Conservation (phyloP, 2,329 filamentous ascomycete genomes). For the Arthrinium phaeospermum region DNA sequence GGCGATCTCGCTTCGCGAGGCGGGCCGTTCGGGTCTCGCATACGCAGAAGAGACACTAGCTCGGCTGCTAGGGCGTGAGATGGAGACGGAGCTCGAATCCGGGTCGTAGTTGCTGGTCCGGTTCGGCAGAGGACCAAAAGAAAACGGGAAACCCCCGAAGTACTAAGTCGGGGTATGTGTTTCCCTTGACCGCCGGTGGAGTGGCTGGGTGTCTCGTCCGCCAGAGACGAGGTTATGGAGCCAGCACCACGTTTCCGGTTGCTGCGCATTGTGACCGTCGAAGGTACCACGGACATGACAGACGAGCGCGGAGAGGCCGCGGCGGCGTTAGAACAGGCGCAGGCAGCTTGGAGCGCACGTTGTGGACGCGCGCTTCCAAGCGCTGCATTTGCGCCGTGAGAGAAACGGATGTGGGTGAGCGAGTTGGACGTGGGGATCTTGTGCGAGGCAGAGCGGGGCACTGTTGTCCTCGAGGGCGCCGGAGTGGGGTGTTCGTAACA, state of each 20-base stretch:
- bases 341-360: slow-evolving; percentile 88
- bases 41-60: slow-evolving; percentile 59
- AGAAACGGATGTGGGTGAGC: slow-evolving; percentile 88
- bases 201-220: slow-evolving; percentile 58
- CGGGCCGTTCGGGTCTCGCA: slow-evolving; percentile 53
- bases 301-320: slow-evolving; percentile 74
- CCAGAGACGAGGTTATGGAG: slow-evolving; percentile 52
- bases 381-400: slow-evolving; percentile 97
- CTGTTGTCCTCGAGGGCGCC: slow-evolving; percentile 45
- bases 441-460: slow-evolving; percentile 51
- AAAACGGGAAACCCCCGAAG: slow-evolving; percentile 68
- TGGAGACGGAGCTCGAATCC: slow-evolving; percentile 44
- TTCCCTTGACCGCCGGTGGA: slow-evolving; percentile 47
- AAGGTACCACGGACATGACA: slow-evolving; percentile 48
- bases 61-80: slow-evolving; percentile 76
- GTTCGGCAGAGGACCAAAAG: slow-evolving; percentile 66
- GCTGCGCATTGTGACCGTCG: slow-evolving; percentile 69
- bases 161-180: slow-evolving; percentile 65
- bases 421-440: slow-evolving; percentile 68
- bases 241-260: slow-evolving; percentile 72
- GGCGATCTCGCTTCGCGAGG: slow-evolving; percentile 61
- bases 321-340: slow-evolving; percentile 80
- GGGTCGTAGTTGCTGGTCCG: slow-evolving; percentile 52
- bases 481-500: slow-evolving; percentile 49
- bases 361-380: slow-evolving; percentile 91